phyloP scores from a whole-genome alignment of 2,329 filamentous ascomycete genomes.

The Orbilia ellipsospora region DNA sequence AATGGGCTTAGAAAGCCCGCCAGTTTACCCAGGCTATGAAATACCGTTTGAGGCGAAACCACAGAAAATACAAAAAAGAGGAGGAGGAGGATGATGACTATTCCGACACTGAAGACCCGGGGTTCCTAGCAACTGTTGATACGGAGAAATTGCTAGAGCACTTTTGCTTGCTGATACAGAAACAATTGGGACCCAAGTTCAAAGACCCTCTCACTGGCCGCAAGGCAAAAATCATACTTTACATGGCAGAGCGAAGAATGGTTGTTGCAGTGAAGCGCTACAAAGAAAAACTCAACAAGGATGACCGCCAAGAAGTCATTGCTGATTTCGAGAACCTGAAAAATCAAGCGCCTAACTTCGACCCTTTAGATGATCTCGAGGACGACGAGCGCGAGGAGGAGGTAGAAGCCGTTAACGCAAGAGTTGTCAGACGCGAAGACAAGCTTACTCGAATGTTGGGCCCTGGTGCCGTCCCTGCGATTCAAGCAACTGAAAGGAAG shows the following conservation, averaged over 20 bases:
- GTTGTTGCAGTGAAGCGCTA: not conserved
- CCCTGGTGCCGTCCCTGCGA: not conserved
- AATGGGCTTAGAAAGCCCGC: conserved; percentile 29
- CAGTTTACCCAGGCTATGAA: not conserved
- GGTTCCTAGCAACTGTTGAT: not conserved
- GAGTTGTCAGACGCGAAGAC: not conserved
- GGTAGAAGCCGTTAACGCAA: not conserved
- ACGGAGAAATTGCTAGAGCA: not conserved
- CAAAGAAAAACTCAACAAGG: not conserved
- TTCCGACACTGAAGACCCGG: not conserved
- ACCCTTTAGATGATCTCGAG: conserved; percentile 23
- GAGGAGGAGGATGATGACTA: not conserved
- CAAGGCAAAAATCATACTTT: not conserved
- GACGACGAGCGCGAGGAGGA: conserved; percentile 11
- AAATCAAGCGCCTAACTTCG: not conserved
- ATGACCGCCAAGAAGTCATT: conserved; percentile 1
- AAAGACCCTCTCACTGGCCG: not conserved
- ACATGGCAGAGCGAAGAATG: not conserved
- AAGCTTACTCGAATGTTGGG: conserved; percentile 33
- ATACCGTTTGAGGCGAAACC: not conserved
- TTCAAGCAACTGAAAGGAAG: conserved; percentile 1
- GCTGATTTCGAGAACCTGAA: not conserved
- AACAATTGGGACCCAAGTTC: too few species aligned
- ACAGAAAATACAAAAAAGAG: not conserved
- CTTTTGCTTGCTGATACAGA: conserved; percentile 1